Percentiles rank a stretch among this genome's conserved stretches.
Evolutionary conservation across 495 filamentous ascomycete genomes (phyloP).

Genomic region (Baudoinia panamericana): DNA sequence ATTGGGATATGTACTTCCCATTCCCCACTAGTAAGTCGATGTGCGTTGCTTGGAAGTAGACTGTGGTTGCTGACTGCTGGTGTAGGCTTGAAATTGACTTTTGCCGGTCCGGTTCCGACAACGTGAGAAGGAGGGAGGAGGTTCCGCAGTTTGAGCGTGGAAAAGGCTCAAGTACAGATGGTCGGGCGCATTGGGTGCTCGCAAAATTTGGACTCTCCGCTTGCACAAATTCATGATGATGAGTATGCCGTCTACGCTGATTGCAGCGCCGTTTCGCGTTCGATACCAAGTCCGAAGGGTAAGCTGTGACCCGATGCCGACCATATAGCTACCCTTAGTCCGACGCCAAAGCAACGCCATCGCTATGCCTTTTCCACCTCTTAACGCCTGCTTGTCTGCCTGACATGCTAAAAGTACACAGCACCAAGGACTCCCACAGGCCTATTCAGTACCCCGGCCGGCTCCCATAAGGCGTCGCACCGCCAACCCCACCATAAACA

Average conservation of each 20-base stretch:
- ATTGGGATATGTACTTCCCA: constrained; percentile 27
- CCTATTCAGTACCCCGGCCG: constrained; percentile 2
- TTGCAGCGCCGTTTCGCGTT: too few relatives aligned
- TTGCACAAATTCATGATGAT: too few relatives aligned
- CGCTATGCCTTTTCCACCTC: neutral
- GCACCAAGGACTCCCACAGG: neutral
- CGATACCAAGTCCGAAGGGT: too few relatives aligned
- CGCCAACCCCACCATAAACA: constrained; percentile 10
- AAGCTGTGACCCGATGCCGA: too few relatives aligned
- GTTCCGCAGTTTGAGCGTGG: too few relatives aligned
- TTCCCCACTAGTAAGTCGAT: constrained; percentile 28
- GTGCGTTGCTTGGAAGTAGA: neutral
- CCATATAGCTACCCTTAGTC: neutral
- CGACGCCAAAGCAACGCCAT: neutral
- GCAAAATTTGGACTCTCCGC: too few relatives aligned
- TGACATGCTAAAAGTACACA: neutral
- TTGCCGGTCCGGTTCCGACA: too few relatives aligned
- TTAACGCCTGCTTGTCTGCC: neutral
- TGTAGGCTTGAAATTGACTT: neutral
- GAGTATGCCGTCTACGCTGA: too few relatives aligned
- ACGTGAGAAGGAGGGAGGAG: too few relatives aligned
- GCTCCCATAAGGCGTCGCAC: constrained; percentile 20
- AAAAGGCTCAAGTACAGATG: too few relatives aligned
- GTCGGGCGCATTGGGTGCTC: too few relatives aligned
- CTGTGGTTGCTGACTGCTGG: neutral